Conservation (phyloP, 2,329 filamentous ascomycete genomes). For the Colletotrichum gloeosporioides region DNA sequence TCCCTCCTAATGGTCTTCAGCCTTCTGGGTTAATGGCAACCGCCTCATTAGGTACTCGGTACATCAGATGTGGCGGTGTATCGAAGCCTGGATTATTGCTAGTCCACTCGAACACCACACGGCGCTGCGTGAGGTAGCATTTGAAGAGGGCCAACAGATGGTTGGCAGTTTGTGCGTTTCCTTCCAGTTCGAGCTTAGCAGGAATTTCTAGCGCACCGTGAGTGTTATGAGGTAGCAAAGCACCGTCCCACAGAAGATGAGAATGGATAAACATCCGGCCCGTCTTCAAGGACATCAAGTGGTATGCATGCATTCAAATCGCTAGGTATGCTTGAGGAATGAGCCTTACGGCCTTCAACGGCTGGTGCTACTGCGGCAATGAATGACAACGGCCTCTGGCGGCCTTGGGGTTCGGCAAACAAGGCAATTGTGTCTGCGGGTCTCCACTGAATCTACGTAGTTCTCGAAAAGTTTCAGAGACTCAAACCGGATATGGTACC, state of each 20-base stretch:
- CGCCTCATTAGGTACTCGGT: neutral
- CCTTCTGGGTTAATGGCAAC: neutral
- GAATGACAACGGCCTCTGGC: neutral
- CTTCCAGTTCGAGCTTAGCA: neutral
- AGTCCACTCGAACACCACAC: neutral
- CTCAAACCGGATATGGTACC: neutral
- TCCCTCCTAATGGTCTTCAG: neutral
- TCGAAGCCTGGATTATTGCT: neutral
- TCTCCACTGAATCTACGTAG: rapidly evolving
- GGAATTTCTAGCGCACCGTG: neutral
- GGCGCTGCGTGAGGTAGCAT: neutral
- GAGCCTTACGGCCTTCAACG: neutral
- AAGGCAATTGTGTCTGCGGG: neutral
- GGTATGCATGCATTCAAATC: neutral
- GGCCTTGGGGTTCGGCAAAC: neutral
- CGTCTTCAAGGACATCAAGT: neutral
- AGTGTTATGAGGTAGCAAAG: neutral
- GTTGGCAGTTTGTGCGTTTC: neutral
- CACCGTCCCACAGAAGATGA: neutral
- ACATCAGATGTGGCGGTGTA: neutral
- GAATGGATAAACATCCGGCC: neutral
- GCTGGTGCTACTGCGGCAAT: neutral
- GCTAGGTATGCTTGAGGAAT: neutral
- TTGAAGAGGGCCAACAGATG: neutral
- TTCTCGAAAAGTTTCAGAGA: neutral